These are phyloP conservation scores for Malbranchea zuffiana DNA, from an alignment of 2,329 filamentous ascomycete genomes.

Conservation along the genomic window DNA sequence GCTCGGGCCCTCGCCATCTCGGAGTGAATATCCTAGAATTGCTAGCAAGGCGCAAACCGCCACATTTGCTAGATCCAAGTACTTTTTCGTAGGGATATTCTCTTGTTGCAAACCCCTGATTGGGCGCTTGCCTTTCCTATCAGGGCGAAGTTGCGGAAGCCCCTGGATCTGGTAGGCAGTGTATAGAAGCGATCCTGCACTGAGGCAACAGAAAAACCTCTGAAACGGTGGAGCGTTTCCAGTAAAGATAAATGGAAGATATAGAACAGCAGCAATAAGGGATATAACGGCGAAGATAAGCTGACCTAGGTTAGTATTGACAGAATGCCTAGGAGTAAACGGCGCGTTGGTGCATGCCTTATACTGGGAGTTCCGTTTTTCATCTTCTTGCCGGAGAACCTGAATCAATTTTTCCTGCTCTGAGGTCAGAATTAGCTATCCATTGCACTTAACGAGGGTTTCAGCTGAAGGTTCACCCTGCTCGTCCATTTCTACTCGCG, in stretches of 20 bases:
- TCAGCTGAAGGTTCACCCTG: slow-evolving; percentile 44
- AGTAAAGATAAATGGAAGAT: slow-evolving; percentile 25
- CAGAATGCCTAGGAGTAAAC: slow-evolving; percentile 3
- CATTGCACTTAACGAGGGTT: not conserved
- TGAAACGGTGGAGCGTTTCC: slow-evolving; percentile 14
- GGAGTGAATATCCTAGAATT: slow-evolving; percentile 20
- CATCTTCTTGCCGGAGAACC: slow-evolving; percentile 27
- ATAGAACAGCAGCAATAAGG: slow-evolving; percentile 23
- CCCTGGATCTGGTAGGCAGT: slow-evolving; percentile 31
- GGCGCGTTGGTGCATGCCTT: slow-evolving; percentile 23
- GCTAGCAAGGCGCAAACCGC: slow-evolving; percentile 23
- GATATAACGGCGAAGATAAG: slow-evolving; percentile 30
- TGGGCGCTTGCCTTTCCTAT: slow-evolving; percentile 24
- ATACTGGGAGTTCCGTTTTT: slow-evolving; percentile 31
- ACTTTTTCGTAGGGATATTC: slow-evolving; percentile 16
- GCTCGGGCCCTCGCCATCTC: slow-evolving; percentile 12
- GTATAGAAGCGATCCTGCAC: slow-evolving; percentile 27
- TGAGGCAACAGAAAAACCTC: slow-evolving; percentile 21
- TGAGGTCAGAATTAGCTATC: too few relatives aligned
- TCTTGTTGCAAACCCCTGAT: slow-evolving; percentile 16
- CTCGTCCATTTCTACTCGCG: slow-evolving; percentile 59
- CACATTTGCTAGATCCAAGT: slow-evolving; percentile 22
- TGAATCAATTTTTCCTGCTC: slow-evolving; percentile 35
- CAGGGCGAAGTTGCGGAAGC: slow-evolving; percentile 19
- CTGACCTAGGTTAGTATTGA: slow-evolving; percentile 17